Conservation (phyloP, 2,329 filamentous ascomycete genomes). For the Trichoderma sp. region DNA sequence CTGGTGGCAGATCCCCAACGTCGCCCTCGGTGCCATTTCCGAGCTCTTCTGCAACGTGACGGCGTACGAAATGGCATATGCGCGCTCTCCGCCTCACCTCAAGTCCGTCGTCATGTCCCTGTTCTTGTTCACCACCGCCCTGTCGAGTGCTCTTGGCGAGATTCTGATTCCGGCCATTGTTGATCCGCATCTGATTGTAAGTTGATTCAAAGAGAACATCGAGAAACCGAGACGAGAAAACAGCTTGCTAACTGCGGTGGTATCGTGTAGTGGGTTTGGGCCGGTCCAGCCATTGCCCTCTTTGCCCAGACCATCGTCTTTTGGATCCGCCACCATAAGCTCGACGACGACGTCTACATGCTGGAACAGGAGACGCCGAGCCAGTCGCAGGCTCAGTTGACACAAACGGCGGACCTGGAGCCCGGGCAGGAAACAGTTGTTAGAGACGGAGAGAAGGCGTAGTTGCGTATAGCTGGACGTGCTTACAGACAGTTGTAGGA, state of each 20-base stretch:
- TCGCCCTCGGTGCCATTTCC: slow-evolving; percentile 27
- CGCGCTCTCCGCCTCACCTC: slow-evolving; percentile 26
- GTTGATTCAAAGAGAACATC: neutral
- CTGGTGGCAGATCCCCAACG: slow-evolving; percentile 28
- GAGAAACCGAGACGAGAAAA: neutral
- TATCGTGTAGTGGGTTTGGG: slow-evolving; percentile 35
- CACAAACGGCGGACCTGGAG: neutral
- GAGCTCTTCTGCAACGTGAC: slow-evolving; percentile 27
- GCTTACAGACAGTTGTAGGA: neutral
- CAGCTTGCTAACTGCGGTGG: slow-evolving; percentile 14
- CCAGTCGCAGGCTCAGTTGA: slow-evolving; percentile 16
- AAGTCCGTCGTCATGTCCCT: slow-evolving; percentile 27
- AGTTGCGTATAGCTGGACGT: neutral
- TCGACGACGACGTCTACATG: slow-evolving; percentile 33
- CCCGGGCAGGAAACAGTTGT: neutral
- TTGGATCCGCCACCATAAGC: slow-evolving; percentile 34
- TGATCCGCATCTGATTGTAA: slow-evolving; percentile 28
- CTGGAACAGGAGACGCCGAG: slow-evolving; percentile 27
- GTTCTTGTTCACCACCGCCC: slow-evolving; percentile 27
- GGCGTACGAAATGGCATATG: slow-evolving; percentile 27
- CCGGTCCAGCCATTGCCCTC: slow-evolving; percentile 34
- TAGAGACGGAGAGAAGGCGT: slow-evolving; percentile 19
- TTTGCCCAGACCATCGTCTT: slow-evolving; percentile 34
- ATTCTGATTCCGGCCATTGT: slow-evolving; percentile 23
- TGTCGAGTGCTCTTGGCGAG: slow-evolving; percentile 28